Base-by-base conservation (phyloP, 306 rosid genomes). In the Malus sieversii region DNA sequence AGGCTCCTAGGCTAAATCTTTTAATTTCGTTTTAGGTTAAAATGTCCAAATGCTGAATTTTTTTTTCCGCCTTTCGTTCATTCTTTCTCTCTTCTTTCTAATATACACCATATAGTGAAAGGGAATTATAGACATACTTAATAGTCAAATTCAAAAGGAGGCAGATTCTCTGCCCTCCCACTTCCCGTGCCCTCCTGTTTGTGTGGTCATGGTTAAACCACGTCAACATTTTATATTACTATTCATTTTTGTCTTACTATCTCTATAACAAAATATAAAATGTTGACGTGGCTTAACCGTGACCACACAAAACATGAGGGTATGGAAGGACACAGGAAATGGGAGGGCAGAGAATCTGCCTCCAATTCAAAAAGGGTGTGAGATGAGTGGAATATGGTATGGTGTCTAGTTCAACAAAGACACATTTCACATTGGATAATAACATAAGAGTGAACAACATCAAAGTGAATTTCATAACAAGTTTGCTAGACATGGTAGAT, bases 381-480 rank as follows among this genome's bases (percentile, higher is more conserved):
- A 68, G 58, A 70, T 70, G 35, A 76, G 63, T 76, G 66, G 72
- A 71, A 80, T 77, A 81, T 79, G 92, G 82, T 86, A 77, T 66
- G 55, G 65, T 81, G 92, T 87, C 92, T 72, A 77, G 77, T 73
- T 87, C 59, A 74, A 66, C 9, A 35, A 68, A 27, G 87, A 82
- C 72, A 59, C 5, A 42, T 71, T 55, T 27, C 55, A 68, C 70
- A 45, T 32, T 70, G 3, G 20, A 48, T 15, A 14, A 14, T 51
- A 48, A 48, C 55, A 48, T 15, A 5, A 5, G 55, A 19, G 63
- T 10, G 30, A 42, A 27, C 48, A 52, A 19, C 63, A 52, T 25
- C 33, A 11, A 35, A 22, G 2, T 40, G 1, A 55, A 18, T 6
- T 76, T 9, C 8, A 19, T 62, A 70, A 68, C 70, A 66, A 73